A percentile compares a stretch with the other conserved stretches of the same genome.
Conservation (phyloP, 768 basidiomycete genomes). For the Mycena sanguinolenta region DNA sequence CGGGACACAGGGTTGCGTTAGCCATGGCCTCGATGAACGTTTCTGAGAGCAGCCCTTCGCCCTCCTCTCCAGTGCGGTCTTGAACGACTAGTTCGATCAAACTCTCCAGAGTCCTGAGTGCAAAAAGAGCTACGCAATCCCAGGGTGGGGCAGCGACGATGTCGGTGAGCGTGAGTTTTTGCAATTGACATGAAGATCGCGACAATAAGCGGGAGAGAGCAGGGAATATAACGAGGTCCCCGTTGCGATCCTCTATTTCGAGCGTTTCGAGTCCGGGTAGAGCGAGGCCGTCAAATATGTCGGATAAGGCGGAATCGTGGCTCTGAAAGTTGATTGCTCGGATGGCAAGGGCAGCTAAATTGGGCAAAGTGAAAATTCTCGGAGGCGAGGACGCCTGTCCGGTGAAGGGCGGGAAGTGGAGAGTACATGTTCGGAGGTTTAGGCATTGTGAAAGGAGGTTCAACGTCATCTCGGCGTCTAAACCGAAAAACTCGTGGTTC, state of each 20-base stretch:
- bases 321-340: conserved; percentile 10
- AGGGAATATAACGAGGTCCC: conserved; percentile 18
- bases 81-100: conserved; percentile 7
- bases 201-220: conserved; percentile 19
- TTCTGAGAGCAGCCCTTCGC: conserved; percentile 13
- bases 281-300: conserved; percentile 25
- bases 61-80: conserved; percentile 25
- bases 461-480: conserved; percentile 16
- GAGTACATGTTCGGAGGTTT: conserved; percentile 15
- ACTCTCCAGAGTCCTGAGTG: conserved; percentile 12
- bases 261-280: conserved; percentile 17
- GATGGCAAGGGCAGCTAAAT: conserved; percentile 15
- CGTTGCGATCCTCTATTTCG: conserved; percentile 21
- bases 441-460: conserved; percentile 17
- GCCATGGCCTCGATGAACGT: conserved; percentile 17
- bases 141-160: conserved; percentile 9
- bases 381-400: neutral
- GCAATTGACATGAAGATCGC: conserved; percentile 21
- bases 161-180: conserved; percentile 23
- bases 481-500: conserved; percentile 28
- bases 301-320: neutral
- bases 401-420: conserved; percentile 18
- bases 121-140: conserved; percentile 18
- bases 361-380: conserved; percentile 9
- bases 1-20: conserved; percentile 13